phyloP scores from a whole-genome alignment of 495 filamentous ascomycete species.

The Penicillium bialowiezense region DNA sequence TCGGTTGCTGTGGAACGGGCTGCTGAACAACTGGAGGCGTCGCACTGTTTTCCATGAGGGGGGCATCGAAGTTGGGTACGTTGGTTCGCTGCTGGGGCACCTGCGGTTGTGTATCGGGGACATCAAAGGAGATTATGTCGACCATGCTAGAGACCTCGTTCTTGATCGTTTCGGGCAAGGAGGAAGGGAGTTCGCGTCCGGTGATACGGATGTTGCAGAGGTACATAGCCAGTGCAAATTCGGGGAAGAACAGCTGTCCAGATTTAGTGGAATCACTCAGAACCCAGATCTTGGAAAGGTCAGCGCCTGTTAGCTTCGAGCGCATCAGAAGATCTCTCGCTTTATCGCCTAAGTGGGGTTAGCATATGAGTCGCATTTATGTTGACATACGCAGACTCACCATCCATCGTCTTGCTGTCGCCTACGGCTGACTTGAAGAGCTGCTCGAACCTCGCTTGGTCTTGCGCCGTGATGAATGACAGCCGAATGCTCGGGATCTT shows the following conservation, averaged over 20 bases:
- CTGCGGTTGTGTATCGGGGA: conserved; percentile 69
- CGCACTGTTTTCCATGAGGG: conserved; percentile 58
- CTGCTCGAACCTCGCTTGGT: conserved; percentile 97
- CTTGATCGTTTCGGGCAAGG: conserved; percentile 77
- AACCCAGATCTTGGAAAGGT: conserved; percentile 87
- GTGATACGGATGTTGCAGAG: conserved; percentile 91
- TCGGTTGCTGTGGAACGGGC: conserved; percentile 74
- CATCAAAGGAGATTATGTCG: conserved; percentile 95
- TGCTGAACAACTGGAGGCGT: conserved; percentile 76
- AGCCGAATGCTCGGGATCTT: conserved; percentile 95
- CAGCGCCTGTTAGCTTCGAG: conserved; percentile 79
- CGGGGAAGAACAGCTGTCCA: conserved; percentile 93
- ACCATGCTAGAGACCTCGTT: conserved; percentile 99
- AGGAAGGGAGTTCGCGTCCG: conserved; percentile 72
- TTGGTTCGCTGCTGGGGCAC: conserved; percentile 55
- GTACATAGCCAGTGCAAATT: conserved; percentile 98
- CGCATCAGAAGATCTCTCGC: conserved; percentile 83
- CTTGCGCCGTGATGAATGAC: conserved; percentile 91
- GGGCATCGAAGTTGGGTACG: conserved; percentile 73
- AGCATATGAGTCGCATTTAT: conserved; percentile 10
- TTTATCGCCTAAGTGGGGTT: conserved; percentile 61
- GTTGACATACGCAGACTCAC: conserved; percentile 25
- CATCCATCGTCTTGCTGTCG: conserved; percentile 81
- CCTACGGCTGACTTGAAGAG: conserved; percentile 95
- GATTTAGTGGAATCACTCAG: conserved; percentile 97